Percentiles rank a stretch among this genome's conserved stretches.
Evolutionary conservation across 2,329 filamentous ascomycete genomes (phyloP).

Genomic region (Monosporascus sp.): DNA sequence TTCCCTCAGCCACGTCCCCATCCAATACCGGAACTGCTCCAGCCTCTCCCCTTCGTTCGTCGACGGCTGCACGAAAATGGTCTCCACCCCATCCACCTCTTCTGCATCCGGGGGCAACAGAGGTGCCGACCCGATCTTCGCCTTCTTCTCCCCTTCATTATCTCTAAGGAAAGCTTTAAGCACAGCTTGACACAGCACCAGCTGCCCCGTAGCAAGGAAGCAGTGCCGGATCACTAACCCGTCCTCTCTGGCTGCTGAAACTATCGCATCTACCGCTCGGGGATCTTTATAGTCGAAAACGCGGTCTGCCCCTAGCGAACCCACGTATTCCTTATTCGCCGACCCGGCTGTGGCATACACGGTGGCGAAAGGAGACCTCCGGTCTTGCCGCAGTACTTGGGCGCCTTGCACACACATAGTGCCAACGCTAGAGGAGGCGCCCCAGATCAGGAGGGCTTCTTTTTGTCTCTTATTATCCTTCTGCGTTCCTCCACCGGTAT

Average conservation of each 20-base stretch:
- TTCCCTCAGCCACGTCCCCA: conserved; percentile 32
- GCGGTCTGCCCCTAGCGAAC: conserved; percentile 29
- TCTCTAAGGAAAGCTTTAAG: conserved; percentile 27
- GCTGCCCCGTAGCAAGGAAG: conserved; percentile 35
- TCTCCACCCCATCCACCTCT: conserved; percentile 28
- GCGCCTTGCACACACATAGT: conserved; percentile 38
- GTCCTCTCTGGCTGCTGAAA: conserved; percentile 31
- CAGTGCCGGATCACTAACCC: conserved; percentile 33
- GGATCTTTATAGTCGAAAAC: conserved; percentile 37
- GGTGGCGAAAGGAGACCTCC: conserved; percentile 26
- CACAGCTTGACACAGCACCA: conserved; percentile 31
- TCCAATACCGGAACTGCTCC: conserved; percentile 33
- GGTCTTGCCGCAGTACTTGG: conserved; percentile 29
- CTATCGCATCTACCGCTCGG: conserved; percentile 25
- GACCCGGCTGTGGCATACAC: conserved; percentile 37
- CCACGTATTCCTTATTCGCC: conserved; percentile 29
- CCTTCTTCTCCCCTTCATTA: neutral
- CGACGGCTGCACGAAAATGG: conserved; percentile 33
- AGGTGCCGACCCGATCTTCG: conserved; percentile 34
- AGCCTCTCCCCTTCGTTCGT: conserved; percentile 27
- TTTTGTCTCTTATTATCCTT: conserved; percentile 10
- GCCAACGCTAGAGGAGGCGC: conserved; percentile 40
- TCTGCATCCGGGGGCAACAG: conserved; percentile 25
- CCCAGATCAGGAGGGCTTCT: conserved; percentile 37
- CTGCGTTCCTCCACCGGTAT: neutral